Evolutionary conservation across 805 yeast species (phyloP), one percentile per base, ranked within the genome.

Genomic region (Wickerhamiella kurtzmanii): DNA sequence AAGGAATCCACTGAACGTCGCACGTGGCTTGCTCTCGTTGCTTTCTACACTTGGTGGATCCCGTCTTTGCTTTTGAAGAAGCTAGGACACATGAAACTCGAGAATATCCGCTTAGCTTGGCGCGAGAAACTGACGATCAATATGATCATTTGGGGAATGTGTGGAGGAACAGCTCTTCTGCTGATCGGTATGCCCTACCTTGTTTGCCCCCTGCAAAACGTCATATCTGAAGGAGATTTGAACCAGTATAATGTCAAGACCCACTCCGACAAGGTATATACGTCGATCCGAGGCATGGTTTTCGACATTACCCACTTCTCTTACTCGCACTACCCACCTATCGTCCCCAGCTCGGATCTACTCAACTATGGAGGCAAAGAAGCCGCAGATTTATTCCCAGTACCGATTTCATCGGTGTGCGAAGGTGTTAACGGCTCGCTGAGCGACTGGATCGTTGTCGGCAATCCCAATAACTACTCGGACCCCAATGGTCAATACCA

Each of bases 71-170:
- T 61, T 38, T 59, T 67, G 48, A 49, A 49, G 47, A 38, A 41
- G 13, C n/a, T 63, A 19, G 66, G 67, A 2, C 42, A 56, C 13
- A 60, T 65, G 53, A 55, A 58, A 2, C 53, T 66, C 37, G 58
- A 59, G 37, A 66, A 66, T 47, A 57, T 66, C 5, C 64, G 69
- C 16, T 49, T 62, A 8, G 71, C 71, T 1, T 67, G 71, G 71
- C 54, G 70, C 18, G 71, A 67, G 45, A 67, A 67, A 53, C 50
- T 67, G 19, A 68, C 71, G 6, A 68, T 67, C 54, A 67, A 67
- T 44, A 15, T 67, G 51, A 57, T 67, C 48, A 67, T 67, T 35
- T 67, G 71, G 71, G 53, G 64, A 9, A 48, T 64, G 37, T 67
- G 71, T 46, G 59, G 52, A 2, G 55, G 54, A 6, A 52, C 59